Conservation (phyloP, 2,329 filamentous ascomycete species). For the Penicillium sp. region DNA sequence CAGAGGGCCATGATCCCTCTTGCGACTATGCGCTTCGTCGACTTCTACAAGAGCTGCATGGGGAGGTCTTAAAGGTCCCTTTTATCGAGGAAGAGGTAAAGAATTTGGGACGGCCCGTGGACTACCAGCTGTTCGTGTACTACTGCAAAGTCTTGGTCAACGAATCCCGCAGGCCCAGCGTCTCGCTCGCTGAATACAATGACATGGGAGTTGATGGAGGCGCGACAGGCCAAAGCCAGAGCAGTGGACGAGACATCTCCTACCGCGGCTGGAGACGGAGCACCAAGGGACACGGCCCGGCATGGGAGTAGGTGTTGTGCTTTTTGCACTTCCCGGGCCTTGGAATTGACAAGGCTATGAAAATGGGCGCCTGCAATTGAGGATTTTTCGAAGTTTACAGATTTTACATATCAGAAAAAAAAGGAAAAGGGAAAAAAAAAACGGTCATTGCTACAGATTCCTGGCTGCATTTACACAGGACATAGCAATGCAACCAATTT, state of each 20-base stretch:
- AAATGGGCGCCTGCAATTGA: neutral
- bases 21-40: neutral
- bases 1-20: neutral
- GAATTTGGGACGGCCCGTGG: neutral
- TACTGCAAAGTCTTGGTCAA: neutral
- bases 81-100: neutral
- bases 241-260: neutral
- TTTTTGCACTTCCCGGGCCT: neutral
- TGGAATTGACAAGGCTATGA: neutral
- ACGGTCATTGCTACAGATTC: neutral
- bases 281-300: neutral
- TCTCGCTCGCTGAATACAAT: neutral
- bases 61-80: neutral
- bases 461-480: neutral
- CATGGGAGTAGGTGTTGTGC: neutral
- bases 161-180: neutral
- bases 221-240: neutral
- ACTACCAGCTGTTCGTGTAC: conserved; percentile 1
- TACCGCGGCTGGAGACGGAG: conserved; percentile 1
- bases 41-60: neutral
- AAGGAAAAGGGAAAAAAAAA: no score
- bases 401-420: neutral
- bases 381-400: neutral
- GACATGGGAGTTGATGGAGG: neutral
- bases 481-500: neutral